Evolutionary conservation across 75 land plant genomes (phyloP).

Genomic region (Cupressus sempervirens): DNA sequence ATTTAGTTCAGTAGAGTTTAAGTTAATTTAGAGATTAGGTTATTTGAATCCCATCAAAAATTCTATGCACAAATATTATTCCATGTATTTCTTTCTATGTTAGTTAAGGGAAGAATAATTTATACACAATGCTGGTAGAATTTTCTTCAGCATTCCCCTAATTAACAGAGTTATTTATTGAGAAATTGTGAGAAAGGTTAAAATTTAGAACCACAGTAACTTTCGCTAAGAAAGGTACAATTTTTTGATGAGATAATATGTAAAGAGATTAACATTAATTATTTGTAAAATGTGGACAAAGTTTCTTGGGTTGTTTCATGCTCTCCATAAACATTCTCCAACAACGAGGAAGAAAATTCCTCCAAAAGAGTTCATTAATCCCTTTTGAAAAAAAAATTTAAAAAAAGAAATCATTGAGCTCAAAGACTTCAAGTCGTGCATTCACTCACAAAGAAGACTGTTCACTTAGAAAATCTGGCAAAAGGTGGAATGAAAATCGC

Average conservation of each 20-base stretch:
- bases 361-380: neutral
- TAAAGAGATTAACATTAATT: neutral
- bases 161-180: too few relatives aligned
- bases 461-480: neutral
- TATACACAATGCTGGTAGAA: too few relatives aligned
- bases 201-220: too few relatives aligned
- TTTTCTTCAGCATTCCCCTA: too few relatives aligned
- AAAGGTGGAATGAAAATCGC: neutral
- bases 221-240: neutral
- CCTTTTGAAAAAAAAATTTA: neutral
- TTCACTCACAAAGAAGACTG: too few relatives aligned
- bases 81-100: too few relatives aligned
- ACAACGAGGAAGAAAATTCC: neutral
- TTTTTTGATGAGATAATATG: neutral
- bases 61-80: too few relatives aligned
- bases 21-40: neutral
- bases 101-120: too few relatives aligned
- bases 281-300: neutral
- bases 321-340: neutral
- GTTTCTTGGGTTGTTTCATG: neutral
- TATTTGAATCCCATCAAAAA: too few relatives aligned
- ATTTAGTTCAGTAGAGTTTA: too few relatives aligned
- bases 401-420: neutral
- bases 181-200: neutral
- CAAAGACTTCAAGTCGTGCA: neutral